Evolutionary conservation across 306 rosid species (phyloP), one percentile per base, ranked within the genome.

Genomic region (Casuarina glauca): DNA sequence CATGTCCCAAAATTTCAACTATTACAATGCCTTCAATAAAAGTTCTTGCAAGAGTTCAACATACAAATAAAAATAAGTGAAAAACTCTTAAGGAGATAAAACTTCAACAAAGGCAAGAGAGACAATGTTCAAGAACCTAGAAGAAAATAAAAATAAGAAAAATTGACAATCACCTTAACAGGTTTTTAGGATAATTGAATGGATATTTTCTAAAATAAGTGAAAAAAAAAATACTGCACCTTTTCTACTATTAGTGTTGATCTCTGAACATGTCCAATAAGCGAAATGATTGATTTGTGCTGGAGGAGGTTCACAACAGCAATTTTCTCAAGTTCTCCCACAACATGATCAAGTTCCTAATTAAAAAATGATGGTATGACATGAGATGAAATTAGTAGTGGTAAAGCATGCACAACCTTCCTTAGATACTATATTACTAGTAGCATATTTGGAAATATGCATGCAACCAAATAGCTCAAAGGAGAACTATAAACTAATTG

Each of bases 331-430:
- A 94, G 89, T 73, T 94, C 97, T 84, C 90, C 97, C 75, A 90
- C 96, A 49, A 94, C 97, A 83, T 85, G 88, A 82, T 94, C 98
- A 49, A 94, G 98, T 87, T 94, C 98, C 97, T 94, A 90, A 62
- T 63, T 79, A 64, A 78, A 69, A 66, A 75, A 82, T 74, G 79
- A 67, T 36, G 66, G 78, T 55, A 61, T 73, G 69, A 74, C 72
- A 74, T 50, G 49, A 82, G 32, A 75, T 60, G 46, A 79, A 19
- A 9, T 2, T 12, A 66, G 57, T 61, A 74, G 73, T 11, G 9
- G 62, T 69, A 58, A 44, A 48, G 32, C 60, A 67, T 17, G 38
- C 45, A 60, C 38, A 70, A 19, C 39, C 61, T 38, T 20, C 43
- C 69, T 39, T 11, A 70, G 39, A 78, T 49, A 83, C 52, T 17